Percentiles rank a stretch among this genome's conserved stretches.
Evolutionary conservation across 352 stramenopile genomes (phyloP).

Genomic region (Pythium sp.): DNA sequence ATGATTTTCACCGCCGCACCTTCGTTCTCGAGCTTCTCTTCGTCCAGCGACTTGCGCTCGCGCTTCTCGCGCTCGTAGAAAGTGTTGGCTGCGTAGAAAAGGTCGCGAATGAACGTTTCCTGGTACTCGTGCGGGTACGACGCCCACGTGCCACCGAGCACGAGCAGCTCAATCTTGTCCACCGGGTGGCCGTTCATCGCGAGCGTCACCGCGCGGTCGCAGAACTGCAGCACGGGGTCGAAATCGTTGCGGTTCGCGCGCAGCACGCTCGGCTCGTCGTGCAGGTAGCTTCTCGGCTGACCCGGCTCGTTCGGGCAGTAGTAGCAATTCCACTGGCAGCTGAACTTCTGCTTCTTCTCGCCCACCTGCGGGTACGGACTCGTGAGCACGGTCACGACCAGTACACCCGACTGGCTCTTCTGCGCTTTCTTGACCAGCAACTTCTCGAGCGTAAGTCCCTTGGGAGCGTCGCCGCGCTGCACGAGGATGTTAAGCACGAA

Average conservation of each 20-base stretch:
- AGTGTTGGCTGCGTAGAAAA: conserved; percentile 93
- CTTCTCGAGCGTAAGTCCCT: conserved; percentile 60
- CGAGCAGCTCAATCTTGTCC: conserved; percentile 92
- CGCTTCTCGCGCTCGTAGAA: conserved; percentile 81
- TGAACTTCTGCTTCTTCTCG: conserved; percentile 85
- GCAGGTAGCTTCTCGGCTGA: conserved; percentile 90
- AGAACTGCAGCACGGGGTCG: conserved; percentile 91
- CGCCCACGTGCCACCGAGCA: conserved; percentile 91
- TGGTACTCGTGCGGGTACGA: conserved; percentile 91
- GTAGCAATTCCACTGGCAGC: conserved; percentile 95
- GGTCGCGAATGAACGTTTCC: conserved; percentile 88
- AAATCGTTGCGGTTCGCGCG: conserved; percentile 92
- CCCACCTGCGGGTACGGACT: conserved; percentile 84
- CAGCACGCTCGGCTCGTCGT: conserved; percentile 91
- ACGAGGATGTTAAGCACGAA: conserved; percentile 80
- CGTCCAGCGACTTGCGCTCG: conserved; percentile 64
- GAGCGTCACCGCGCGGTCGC: conserved; percentile 86
- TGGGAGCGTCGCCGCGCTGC: conserved; percentile 48
- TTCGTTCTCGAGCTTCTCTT: conserved; percentile 91
- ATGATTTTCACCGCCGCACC: conserved; percentile 85
- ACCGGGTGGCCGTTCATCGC: conserved; percentile 91
- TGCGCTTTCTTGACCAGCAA: conserved; percentile 88
- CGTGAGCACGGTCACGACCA: conserved; percentile 92
- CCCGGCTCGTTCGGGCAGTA: conserved; percentile 93
- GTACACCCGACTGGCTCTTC: conserved; percentile 88